phyloP scores from a whole-genome alignment of 352 stramenopile genomes.

The Phytophthora pini region DNA sequence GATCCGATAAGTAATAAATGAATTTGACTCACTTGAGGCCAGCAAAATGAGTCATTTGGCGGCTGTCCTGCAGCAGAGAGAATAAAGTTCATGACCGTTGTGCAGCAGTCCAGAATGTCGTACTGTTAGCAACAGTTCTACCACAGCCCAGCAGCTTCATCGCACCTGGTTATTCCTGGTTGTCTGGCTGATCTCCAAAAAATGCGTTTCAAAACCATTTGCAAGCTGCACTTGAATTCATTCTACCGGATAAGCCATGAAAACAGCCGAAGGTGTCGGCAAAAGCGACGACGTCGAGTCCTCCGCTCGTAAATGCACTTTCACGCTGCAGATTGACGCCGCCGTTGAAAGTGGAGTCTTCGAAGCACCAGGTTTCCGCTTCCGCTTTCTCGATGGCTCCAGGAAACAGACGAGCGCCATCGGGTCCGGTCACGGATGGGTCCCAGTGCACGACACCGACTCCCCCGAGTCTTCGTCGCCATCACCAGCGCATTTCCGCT shows the following conservation, averaged over 20 bases:
- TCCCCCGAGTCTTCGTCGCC: neutral
- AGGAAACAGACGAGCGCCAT: constrained; percentile 63
- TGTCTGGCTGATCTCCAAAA: neutral
- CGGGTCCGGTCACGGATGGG: constrained; percentile 40
- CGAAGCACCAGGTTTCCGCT: constrained; percentile 65
- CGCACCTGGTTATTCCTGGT: constrained; percentile 29
- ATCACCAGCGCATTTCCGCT: constrained; percentile 36
- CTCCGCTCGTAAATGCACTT: constrained; percentile 50
- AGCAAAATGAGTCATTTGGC: too few species aligned
- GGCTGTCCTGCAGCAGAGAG: neutral
- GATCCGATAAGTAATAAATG: neutral
- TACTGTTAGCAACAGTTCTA: neutral
- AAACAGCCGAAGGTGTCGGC: constrained; percentile 13
- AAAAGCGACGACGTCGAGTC: constrained; percentile 17
- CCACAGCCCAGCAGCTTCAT: constrained; percentile 5
- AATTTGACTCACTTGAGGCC: too few species aligned
- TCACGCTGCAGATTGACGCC: constrained; percentile 70
- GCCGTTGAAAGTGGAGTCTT: constrained; percentile 48
- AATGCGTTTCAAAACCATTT: constrained; percentile 2
- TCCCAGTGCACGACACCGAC: constrained; percentile 17
- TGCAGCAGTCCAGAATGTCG: neutral
- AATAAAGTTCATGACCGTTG: constrained; percentile 2
- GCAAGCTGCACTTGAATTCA: neutral
- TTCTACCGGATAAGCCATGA: constrained; percentile 3
- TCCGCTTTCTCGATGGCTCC: constrained; percentile 69